Percentiles rank a stretch among this genome's conserved stretches.
phyloP scores from a whole-genome alignment of 1,139 yeast species.

The Blastobotrys arbuscula region DNA sequence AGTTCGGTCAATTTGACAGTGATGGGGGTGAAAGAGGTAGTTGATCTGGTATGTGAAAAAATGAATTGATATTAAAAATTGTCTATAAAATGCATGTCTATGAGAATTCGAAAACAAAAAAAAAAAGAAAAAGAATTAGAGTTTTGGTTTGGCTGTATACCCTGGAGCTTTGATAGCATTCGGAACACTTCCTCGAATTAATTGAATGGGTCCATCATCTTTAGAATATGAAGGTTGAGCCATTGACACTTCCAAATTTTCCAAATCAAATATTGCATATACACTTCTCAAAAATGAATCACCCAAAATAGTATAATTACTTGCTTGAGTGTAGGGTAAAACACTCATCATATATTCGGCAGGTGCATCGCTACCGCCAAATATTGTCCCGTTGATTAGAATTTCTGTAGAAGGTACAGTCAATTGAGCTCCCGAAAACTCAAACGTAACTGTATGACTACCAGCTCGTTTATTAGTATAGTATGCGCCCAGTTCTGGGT shows the following conservation, averaged over 20 bases:
- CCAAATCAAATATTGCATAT: constrained; percentile 67
- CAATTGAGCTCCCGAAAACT: constrained; percentile 29
- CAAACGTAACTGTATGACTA: constrained; percentile 22
- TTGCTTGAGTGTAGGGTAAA: constrained; percentile 15
- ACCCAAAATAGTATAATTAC: constrained; percentile 47
- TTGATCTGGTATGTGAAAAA: not conserved
- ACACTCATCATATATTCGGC: constrained; percentile 15
- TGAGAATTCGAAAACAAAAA: not conserved
- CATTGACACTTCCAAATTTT: constrained; percentile 49
- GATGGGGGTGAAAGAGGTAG: not conserved
- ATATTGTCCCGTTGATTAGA: constrained; percentile 16
- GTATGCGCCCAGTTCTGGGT: constrained; percentile 14
- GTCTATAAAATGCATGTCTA: not conserved
- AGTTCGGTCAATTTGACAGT: not conserved
- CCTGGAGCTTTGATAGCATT: constrained; percentile 28
- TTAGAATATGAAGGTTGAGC: constrained; percentile 38
- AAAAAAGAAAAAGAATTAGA: not conserved
- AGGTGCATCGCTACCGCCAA: constrained; percentile 14
- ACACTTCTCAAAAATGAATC: constrained; percentile 64
- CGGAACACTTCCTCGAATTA: constrained; percentile 28
- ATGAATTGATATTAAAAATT: not conserved
- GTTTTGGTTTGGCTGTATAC: not conserved
- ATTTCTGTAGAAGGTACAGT: constrained; percentile 27
- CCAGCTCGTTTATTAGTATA: constrained; percentile 16
- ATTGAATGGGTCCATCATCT: constrained; percentile 23